Base-by-base conservation (phyloP, 2,329 filamentous ascomycete species). In the Cadophora gregata region DNA sequence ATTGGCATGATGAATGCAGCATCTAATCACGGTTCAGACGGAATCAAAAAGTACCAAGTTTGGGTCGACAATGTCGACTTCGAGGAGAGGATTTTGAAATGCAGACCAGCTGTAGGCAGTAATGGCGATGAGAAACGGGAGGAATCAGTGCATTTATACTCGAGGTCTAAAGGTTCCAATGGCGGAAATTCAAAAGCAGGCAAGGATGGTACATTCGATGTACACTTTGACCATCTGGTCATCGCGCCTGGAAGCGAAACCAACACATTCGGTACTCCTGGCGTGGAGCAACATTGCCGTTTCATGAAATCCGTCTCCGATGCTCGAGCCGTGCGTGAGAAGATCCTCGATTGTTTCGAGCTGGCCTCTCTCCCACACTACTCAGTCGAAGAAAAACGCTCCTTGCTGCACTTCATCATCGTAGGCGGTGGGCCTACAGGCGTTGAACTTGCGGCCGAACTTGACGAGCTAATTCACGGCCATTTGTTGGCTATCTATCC, bases 281-380 rank as follows among this genome's bases (percentile, higher is more conserved):
- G 93, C 0, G 92, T 96, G 3, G 85, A 85, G 65, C 89, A 96
- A 75, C 86, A 96, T 75, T 92, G 93, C 0, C 87, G 89, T 70
- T 96, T 96, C 79, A 84, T 96, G 70, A 91, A 93, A 66, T 92
- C 96, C 74, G 87, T 96, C 1, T 90, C 90, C 3, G 93, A 97
- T 75, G 93, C 90, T 4, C 82, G 89, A 21, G 84, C 82, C 48
- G 89, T 93, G 68, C 82, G 90, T 5, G 84, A 89, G 70, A 83
- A 85, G 36, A 80, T 93, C 1, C 80, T 93, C 27, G 85, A 88
- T 59, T 76, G 80, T 65, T 92, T 93, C 71, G 90, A 93, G 76
- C 87, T 85, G 63, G 90, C 90, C 8, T 83, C 85, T 0, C 80
- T 92, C 24, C 89, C 89, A 0, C 87, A 84, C 1, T 86, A 85